A percentile compares a stretch with the other conserved stretches of the same genome.
Evolutionary conservation across 2,329 filamentous ascomycete genomes (phyloP).

Genomic region (Fonsecaea pedrosoi): DNA sequence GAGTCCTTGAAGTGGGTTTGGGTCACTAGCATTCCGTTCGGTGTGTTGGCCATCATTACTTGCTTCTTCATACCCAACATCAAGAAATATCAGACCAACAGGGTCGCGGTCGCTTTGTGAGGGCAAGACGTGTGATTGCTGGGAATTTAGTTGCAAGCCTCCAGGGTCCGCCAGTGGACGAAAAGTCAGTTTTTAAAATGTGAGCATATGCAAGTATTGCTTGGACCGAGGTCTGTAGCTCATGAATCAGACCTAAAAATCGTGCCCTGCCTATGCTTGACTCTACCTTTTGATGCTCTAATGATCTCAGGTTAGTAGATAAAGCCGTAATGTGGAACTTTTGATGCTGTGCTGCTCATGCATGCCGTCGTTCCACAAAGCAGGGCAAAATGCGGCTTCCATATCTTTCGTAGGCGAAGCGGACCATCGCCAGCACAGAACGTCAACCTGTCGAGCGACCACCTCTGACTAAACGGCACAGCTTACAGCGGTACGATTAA

Average conservation of each 20-base stretch:
- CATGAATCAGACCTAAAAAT: background rate
- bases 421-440: too few species aligned
- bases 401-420: too few species aligned
- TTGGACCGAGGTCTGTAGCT: background rate
- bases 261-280: too few species aligned
- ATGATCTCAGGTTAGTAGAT: too few species aligned
- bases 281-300: too few species aligned
- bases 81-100: slow-evolving; percentile 18
- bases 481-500: too few species aligned
- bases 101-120: slow-evolving; percentile 22
- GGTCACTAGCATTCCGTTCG: slow-evolving; percentile 25
- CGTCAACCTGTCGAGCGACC: too few species aligned
- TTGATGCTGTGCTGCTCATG: too few species aligned
- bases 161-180: background rate
- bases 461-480: too few species aligned
- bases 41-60: slow-evolving; percentile 16
- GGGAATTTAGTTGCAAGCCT: background rate
- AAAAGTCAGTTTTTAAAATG: background rate
- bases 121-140: background rate
- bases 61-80: slow-evolving; percentile 13
- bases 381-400: too few species aligned
- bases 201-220: background rate
- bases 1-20: slow-evolving; percentile 24
- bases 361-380: too few species aligned
- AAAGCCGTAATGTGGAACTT: too few species aligned